These are phyloP conservation scores for Hyaloscypha variabilis DNA, from an alignment of 495 filamentous ascomycete species.

Conservation along the genomic window DNA sequence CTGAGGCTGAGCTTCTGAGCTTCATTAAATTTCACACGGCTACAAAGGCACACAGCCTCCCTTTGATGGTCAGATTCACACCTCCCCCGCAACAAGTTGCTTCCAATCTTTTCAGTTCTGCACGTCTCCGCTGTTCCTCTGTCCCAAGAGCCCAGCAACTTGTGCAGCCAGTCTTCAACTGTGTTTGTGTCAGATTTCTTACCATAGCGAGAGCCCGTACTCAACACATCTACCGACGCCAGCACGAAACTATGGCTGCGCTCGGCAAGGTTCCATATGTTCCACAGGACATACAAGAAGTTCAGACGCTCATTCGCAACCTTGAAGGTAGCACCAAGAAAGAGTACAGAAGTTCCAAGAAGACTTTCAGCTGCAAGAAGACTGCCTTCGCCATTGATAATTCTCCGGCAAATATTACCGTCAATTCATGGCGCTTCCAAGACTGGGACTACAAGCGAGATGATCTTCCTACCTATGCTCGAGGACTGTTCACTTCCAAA, in stretches of 20 bases:
- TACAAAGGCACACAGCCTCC: not conserved
- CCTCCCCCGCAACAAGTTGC: not conserved
- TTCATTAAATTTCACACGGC: not conserved
- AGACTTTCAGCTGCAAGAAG: slow-evolving; percentile 70
- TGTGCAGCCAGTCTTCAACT: not conserved
- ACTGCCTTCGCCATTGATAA: slow-evolving; percentile 65
- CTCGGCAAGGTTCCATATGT: slow-evolving; percentile 47
- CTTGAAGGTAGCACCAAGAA: slow-evolving; percentile 59
- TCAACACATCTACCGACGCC: not conserved
- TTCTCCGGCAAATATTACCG: slow-evolving; percentile 57
- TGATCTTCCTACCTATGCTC: slow-evolving; percentile 84
- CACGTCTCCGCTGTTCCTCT: not conserved
- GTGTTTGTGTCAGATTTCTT: not conserved
- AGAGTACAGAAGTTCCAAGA: slow-evolving; percentile 37
- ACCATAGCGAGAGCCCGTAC: not conserved
- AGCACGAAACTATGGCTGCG: slow-evolving; percentile 22
- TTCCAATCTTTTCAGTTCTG: not conserved
- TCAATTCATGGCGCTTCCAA: slow-evolving; percentile 90
- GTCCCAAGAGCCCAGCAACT: not conserved
- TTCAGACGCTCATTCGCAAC: slow-evolving; percentile 56
- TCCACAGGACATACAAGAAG: slow-evolving; percentile 65
- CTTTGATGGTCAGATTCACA: not conserved
- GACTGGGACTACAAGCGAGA: slow-evolving; percentile 93
- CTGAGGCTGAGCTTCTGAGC: not conserved
- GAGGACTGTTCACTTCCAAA: slow-evolving; percentile 85